Evolutionary conservation across 495 filamentous ascomycete species (phyloP), one percentile per base, ranked within the genome.

Genomic region (Astrothelium subdiscretum): DNA sequence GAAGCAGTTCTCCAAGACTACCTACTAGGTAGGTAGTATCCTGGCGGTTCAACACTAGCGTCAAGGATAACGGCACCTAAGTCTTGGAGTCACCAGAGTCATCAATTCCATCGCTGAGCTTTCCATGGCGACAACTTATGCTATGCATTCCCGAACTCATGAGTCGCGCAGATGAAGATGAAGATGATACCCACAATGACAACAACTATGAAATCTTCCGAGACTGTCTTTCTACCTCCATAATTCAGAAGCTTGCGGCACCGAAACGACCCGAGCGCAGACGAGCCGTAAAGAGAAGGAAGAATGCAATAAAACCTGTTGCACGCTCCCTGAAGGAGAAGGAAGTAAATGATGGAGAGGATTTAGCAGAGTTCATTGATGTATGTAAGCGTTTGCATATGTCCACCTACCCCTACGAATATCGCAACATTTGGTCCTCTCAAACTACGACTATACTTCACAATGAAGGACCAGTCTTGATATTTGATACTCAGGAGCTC

Each of bases 301-400:
- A 72, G 65, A 71, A 71, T 32, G 67, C 67, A 58, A 73, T 75
- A 51, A 84, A 78, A 59, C 60, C 58, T 2, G 42, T 63, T 20
- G 66, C 69, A 26, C 67, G 68, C 38, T 67, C 51, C 27, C 44
- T 20, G 8, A 62, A 62, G 32, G 66, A 59, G 32, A n/a, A 52
- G 32, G 58, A 63, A 18, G 51, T 20, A 12, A 68, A 69, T 59
- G 79, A 84, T 67, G 81, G 83, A 10, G 85, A 85, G 62, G 89
- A 91, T 58, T 74, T 92, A 31, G 80, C 78, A 51, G 90, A 92
- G 5, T 94, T 92, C 70, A 83, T 85, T 31, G 81, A 85, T 65
- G 82, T 83, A 78, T 57, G 64, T 65, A 15, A 57, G 40, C 48
- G 22, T 48, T 26, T 26, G 26, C 51, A 58, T 35, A 35, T 15